These are phyloP conservation scores for Penicillium malachiteum DNA, from an alignment of 495 filamentous ascomycete species.

Conservation along the genomic window DNA sequence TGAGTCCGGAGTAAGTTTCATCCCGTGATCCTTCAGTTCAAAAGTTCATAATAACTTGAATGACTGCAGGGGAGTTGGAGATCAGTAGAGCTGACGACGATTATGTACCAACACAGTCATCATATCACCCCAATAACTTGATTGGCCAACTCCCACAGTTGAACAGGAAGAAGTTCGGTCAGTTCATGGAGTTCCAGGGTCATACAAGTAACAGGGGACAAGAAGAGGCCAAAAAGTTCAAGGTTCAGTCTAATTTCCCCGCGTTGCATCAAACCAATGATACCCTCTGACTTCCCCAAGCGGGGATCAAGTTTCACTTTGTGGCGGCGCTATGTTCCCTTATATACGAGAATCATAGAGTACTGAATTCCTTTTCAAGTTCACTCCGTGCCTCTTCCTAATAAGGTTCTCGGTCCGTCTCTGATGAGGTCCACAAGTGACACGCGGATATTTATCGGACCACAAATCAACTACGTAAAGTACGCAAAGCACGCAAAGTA, in stretches of 20 bases:
- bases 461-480: not conserved
- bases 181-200: not conserved
- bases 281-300: not conserved
- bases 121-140: no score
- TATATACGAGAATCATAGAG: not conserved
- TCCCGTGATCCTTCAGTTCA: no score
- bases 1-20: no score
- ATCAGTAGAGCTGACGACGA: no score
- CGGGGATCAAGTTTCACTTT: not conserved
- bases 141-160: no score
- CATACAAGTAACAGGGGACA: not conserved
- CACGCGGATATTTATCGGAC: not conserved
- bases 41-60: no score
- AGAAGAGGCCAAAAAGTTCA: not conserved
- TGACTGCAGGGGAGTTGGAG: no score
- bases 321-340: not conserved
- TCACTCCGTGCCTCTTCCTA: not conserved
- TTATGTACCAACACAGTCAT: no score
- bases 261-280: conserved; percentile 1
- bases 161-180: no score
- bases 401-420: conserved; percentile 1
- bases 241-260: conserved; percentile 9
- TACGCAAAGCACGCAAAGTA: no score
- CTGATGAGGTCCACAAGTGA: not conserved
- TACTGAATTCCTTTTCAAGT: not conserved